Evolutionary conservation across 352 stramenopile species (phyloP), one percentile per base, ranked within the genome.

Genomic region (Phytophthora sojae): DNA sequence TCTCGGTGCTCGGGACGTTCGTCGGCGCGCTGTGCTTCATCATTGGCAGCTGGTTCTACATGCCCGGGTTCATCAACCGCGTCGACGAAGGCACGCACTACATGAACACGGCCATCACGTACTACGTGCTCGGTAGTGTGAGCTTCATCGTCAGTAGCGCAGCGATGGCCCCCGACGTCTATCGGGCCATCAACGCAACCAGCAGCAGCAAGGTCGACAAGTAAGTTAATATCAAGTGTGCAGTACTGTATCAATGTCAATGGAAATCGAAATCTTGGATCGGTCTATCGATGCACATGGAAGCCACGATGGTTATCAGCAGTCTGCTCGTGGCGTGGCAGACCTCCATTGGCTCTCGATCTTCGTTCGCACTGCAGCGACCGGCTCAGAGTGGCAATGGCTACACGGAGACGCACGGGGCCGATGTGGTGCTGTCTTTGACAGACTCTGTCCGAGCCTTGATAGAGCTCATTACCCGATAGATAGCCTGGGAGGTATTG

Each of bases 31-130:
- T 90, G 54, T 76, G 79, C 26, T 93, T 93, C 67, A 88, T 91
- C 61, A 61, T 90, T 35, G 85, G 85, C 29, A 89, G 78, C 63
- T 91, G 72, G 70, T 93, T 76, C 80, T 93, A 91, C 73, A 79
- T 93, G 25, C 85, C 85, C 54, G 73, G 75, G 56, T 93, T 83
- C 64, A 88, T 91, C 23, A 79, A 76, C 12, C 70, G 73, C 35
- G 77, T 88, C 29, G 82, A 88, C 59, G 49, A 69, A n/a, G 69
- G 78, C 32, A 81, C 80, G 26, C 64, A 80, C 73, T 89, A 88
- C 71, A 86, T 88, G 79, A 85, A 90, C 73, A 68, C 79, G 59
- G 75, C 80, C 53, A 90, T 90, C 75, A 87, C 82, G 54, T 88
- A 69, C 69, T 93, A 88, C 79, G 79, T 83, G 47, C 63, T 88